Conservation (phyloP, 2,329 filamentous ascomycete genomes). For the Talaromyces piceae region DNA sequence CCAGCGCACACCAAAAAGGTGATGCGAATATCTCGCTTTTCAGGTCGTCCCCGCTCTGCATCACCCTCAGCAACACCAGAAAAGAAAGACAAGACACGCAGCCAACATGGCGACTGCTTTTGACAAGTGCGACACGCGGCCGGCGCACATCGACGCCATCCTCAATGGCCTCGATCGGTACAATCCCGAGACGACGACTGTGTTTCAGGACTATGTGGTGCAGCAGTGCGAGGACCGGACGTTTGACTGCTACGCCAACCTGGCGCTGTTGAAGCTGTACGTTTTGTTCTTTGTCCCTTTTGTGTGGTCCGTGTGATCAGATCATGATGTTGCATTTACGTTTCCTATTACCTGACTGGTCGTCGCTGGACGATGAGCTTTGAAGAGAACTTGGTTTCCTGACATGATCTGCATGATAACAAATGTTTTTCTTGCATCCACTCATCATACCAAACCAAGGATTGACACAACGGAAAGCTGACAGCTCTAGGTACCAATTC, state of each 20-base stretch:
- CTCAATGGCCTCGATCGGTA: slow-evolving; percentile 97
- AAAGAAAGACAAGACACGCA: background rate
- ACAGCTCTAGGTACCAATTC: slow-evolving; percentile 94
- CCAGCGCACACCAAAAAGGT: slow-evolving; percentile 6
- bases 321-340: slow-evolving; percentile 39
- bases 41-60: background rate
- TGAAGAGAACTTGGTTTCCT: slow-evolving; percentile 71
- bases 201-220: slow-evolving; percentile 89
- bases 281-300: slow-evolving; percentile 17
- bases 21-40: background rate
- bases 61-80: background rate
- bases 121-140: slow-evolving; percentile 87
- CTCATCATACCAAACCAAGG: background rate
- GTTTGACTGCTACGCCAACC: slow-evolving; percentile 93
- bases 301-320: slow-evolving; percentile 1
- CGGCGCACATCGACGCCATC: slow-evolving; percentile 84
- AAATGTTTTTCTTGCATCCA: background rate
- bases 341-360: slow-evolving; percentile 96
- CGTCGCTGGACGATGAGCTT: slow-evolving; percentile 47
- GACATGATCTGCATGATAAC: slow-evolving; percentile 36
- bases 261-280: slow-evolving; percentile 95
- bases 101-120: slow-evolving; percentile 43
- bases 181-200: slow-evolving; percentile 90
- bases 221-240: slow-evolving; percentile 93
- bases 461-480: too few relatives aligned